Conservation (phyloP, 2,329 filamentous ascomycete species). For the Fusarium illudens region DNA sequence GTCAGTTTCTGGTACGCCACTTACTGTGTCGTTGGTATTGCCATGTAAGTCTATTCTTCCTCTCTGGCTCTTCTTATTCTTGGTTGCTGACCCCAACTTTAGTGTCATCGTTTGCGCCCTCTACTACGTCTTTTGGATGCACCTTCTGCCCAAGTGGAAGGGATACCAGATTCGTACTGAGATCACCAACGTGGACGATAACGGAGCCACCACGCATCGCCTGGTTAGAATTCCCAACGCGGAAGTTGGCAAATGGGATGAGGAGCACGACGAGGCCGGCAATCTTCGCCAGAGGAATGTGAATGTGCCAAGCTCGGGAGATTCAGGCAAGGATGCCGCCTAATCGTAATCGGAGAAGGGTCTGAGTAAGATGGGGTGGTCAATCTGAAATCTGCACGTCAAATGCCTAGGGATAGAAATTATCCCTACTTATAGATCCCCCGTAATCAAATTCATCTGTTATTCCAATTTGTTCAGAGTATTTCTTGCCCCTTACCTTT, state of each 20-base stretch:
- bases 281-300: background rate
- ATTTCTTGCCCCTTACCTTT: no score
- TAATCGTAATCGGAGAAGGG: background rate
- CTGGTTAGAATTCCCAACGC: constrained; percentile 62
- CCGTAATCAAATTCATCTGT: background rate
- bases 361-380: background rate
- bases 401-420: background rate
- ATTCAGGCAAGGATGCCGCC: background rate
- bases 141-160: constrained; percentile 60
- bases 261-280: constrained; percentile 61
- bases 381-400: background rate
- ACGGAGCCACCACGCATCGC: constrained; percentile 54
- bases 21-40: constrained; percentile 71
- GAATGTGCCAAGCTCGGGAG: background rate
- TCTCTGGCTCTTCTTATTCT: background rate
- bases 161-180: constrained; percentile 65
- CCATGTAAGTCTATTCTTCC: constrained; percentile 59
- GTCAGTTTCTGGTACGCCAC: constrained; percentile 80
- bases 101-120: constrained; percentile 61
- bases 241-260: constrained; percentile 65
- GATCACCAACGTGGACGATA: constrained; percentile 53
- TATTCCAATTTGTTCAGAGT: background rate
- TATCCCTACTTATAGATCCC: background rate
- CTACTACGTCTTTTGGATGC: constrained; percentile 69
- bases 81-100: background rate